Conservation (phyloP, 139 green algal genomes). For the Raphidocelis subcapitata region DNA sequence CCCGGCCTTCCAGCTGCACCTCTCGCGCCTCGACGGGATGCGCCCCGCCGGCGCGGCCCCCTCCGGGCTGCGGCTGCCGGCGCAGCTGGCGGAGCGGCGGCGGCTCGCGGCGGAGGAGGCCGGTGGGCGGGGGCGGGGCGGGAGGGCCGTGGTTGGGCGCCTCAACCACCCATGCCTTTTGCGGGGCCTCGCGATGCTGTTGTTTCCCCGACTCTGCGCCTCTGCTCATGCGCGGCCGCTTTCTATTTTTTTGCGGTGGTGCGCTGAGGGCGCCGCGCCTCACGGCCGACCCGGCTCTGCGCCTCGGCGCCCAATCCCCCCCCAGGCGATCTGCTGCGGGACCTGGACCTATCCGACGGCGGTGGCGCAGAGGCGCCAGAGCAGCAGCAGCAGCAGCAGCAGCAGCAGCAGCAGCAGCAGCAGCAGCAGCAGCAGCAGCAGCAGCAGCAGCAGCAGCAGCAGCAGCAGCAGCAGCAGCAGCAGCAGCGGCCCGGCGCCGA, state of each 20-base stretch:
- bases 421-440: background rate
- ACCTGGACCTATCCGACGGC: background rate
- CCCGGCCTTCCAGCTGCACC: conserved; percentile 77
- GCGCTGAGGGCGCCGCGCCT: too few relatives aligned
- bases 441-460: conserved; percentile 7
- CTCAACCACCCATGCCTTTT: conserved; percentile 16
- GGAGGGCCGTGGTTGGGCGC: background rate
- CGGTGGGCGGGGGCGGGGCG: background rate
- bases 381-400: conserved; percentile 11
- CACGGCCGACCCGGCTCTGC: too few relatives aligned
- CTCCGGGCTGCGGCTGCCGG: conserved; percentile 19
- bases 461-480: background rate
- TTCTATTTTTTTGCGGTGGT: too few relatives aligned
- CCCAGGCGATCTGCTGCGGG: background rate
- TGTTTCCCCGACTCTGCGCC: background rate
- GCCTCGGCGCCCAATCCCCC: too few relatives aligned
- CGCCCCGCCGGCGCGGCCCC: background rate
- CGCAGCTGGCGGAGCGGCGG: conserved; percentile 18
- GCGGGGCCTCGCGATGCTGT: too few relatives aligned
- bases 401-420: background rate
- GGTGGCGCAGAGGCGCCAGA: background rate
- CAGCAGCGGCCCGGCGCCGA: too few relatives aligned
- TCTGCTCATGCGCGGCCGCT: background rate
- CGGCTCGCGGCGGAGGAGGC: background rate
- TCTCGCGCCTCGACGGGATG: conserved; percentile 54